Evolutionary conservation across 495 filamentous ascomycete species (phyloP), one percentile per base, ranked within the genome.

Genomic region (Cryomyces antarcticus): DNA sequence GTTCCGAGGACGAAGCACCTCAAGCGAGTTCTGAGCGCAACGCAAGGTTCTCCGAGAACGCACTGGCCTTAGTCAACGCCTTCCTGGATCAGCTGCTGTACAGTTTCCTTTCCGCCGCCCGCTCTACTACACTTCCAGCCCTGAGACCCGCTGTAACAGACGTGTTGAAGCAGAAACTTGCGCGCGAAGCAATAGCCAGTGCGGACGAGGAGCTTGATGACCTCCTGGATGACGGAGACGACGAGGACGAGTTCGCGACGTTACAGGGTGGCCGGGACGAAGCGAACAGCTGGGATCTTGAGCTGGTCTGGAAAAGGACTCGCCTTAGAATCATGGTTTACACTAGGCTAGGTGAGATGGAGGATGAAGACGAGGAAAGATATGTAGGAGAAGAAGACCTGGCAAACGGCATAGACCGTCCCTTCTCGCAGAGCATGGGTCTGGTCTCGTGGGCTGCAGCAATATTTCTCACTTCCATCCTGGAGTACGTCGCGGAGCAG

Each of bases 311-410:
- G 86, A 93, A 85, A 59, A 70, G 87, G 41, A 87, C 84, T 1
- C 77, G 92, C 40, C 62, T 99, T 43, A 74, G 89, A 42, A 89
- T 87, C 54, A 96, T 99, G 92, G 88, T 96, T 12, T 96, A 96
- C 57, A 96, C 84, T 5, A 85, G 86, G 7, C 63, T 99, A 10
- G 92, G 92, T 27, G 89, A 99, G 52, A 75, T 99, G 71, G 92
- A 99, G 58, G 87, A 94, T 61, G 84, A 95, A 51, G 92, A 96
- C 41, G 89, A 97, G 56, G 85, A 94, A 53, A 75, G 73, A 48
- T 82, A 77, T 49, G 80, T 85, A 51, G 68, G 78, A 38, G 69
- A 78, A 49, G 80, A 86, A 31, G 69, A 77, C 36, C 66, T 81
- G 5, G 67, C 72, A 7, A 52, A 57, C 51, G 59, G 59, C 17